Conservation (phyloP, 2,329 filamentous ascomycete species). For the Alternaria sp. region DNA sequence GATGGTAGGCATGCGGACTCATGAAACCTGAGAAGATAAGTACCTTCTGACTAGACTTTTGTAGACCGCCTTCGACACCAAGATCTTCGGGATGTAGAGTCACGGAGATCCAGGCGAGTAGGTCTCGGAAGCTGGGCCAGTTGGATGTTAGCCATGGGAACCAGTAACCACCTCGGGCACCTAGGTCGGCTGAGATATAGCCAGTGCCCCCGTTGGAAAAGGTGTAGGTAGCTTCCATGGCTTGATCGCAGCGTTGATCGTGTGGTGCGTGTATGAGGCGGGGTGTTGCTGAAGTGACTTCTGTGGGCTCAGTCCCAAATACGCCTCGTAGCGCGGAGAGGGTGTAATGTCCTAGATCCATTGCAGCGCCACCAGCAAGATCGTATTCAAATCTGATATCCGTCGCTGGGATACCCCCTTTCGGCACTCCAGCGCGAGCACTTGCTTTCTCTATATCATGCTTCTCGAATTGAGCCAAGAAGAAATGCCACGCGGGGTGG, state of each 20-base stretch:
- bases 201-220: slow-evolving; percentile 30
- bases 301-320: slow-evolving; percentile 36
- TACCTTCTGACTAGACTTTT: slow-evolving; percentile 15
- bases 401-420: slow-evolving; percentile 27
- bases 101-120: slow-evolving; percentile 19
- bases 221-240: slow-evolving; percentile 26
- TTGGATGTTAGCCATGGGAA: slow-evolving; percentile 26
- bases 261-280: slow-evolving; percentile 10
- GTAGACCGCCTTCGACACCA: slow-evolving; percentile 3
- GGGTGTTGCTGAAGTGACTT: slow-evolving; percentile 22
- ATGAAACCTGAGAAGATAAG: slow-evolving; percentile 27
- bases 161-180: slow-evolving; percentile 22
- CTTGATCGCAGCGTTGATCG: slow-evolving; percentile 28
- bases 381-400: slow-evolving; percentile 52
- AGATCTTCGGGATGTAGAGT: slow-evolving; percentile 14
- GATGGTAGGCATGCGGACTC: slow-evolving; percentile 27
- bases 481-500: slow-evolving; percentile 50
- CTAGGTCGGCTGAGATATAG: slow-evolving; percentile 20
- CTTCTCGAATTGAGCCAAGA: slow-evolving; percentile 45
- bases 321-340: slow-evolving; percentile 37
- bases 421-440: slow-evolving; percentile 33
- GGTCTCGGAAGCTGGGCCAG: slow-evolving; percentile 20
- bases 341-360: slow-evolving; percentile 50
- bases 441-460: slow-evolving; percentile 43
- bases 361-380: slow-evolving; percentile 47